phyloP scores from a whole-genome alignment of 2,329 filamentous ascomycete genomes.

The Fusarium floridanum region DNA sequence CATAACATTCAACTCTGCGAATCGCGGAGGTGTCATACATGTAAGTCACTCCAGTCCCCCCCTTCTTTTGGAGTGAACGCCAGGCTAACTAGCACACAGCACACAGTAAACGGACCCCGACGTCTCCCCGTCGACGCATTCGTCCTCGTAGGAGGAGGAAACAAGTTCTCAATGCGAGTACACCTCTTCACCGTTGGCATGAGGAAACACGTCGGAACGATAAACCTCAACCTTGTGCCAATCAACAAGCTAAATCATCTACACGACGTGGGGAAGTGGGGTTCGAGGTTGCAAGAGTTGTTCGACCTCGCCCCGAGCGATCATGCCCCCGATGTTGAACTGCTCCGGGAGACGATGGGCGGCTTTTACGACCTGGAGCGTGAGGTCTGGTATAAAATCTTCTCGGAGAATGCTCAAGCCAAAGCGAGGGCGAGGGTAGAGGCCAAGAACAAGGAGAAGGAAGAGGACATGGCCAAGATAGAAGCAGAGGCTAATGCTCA shows the following conservation, averaged over 20 bases:
- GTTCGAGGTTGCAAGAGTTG: background rate
- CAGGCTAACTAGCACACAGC: conserved; percentile 26
- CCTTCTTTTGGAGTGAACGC: background rate
- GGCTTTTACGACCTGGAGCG: conserved; percentile 69
- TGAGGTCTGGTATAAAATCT: conserved; percentile 67
- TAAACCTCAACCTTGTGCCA: conserved; percentile 6
- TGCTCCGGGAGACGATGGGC: background rate
- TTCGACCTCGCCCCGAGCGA: background rate
- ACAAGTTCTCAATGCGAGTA: conserved; percentile 17
- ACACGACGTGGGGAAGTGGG: background rate
- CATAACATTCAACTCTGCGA: background rate
- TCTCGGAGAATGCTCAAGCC: background rate
- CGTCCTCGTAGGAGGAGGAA: conserved; percentile 7
- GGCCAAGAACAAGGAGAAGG: background rate
- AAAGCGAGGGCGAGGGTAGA: background rate
- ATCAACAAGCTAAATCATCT: background rate
- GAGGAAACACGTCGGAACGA: conserved; percentile 34
- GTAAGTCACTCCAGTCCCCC: conserved; percentile 19
- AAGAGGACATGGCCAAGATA: background rate
- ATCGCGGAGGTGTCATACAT: conserved; percentile 31
- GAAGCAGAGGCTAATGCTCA: background rate
- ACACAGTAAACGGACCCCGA: conserved; percentile 42
- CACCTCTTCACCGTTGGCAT: conserved; percentile 44
- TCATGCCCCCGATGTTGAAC: background rate
- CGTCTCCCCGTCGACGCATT: conserved; percentile 44